These are phyloP conservation scores for Ceratopteris richardii DNA, from an alignment of 75 land plant genomes.

Conservation along the genomic window DNA sequence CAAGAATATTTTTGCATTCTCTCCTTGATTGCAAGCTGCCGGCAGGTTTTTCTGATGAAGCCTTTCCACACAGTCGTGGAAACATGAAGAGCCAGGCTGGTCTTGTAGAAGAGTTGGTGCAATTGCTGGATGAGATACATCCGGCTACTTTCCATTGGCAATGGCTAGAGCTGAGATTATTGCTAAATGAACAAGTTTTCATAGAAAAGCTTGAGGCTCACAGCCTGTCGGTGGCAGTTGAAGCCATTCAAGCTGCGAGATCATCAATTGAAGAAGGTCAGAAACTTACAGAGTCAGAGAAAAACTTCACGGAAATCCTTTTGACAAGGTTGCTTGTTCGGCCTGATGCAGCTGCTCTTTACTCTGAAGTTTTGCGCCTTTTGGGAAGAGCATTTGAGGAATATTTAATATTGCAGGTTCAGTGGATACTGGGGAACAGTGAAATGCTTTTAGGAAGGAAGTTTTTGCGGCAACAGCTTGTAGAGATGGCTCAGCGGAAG, in stretches of 20 bases:
- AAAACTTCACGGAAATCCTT: constrained; percentile 61
- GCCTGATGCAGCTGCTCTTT: constrained; percentile 92
- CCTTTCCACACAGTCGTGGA: constrained; percentile 5
- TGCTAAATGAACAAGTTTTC: constrained; percentile 85
- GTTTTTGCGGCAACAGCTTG: constrained; percentile 71
- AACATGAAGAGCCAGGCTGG: constrained; percentile 27
- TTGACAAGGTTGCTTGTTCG: constrained; percentile 81
- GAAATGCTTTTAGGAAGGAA: constrained; percentile 80
- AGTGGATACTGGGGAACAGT: constrained; percentile 65
- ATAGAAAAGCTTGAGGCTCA: constrained; percentile 57
- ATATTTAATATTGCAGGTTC: constrained; percentile 61
- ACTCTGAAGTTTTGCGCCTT: constrained; percentile 72
- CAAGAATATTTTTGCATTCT: constrained; percentile 77
- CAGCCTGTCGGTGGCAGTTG: constrained; percentile 50
- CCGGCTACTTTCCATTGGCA: constrained; percentile 99
- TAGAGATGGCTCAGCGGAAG: constrained; percentile 43
- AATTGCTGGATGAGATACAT: constrained; percentile 76
- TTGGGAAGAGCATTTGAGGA: constrained; percentile 79
- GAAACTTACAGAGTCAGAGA: constrained; percentile 73
- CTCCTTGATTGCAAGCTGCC: constrained; percentile 71
- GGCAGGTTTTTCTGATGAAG: constrained; percentile 17
- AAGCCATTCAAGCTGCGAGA: constrained; percentile 67
- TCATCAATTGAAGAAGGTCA: constrained; percentile 40
- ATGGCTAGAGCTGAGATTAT: constrained; percentile 91
- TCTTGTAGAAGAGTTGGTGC: constrained; percentile 46